Evolutionary conservation across 1,284 basidiomycete genomes (phyloP).

Genomic region (Cryptococcus sp.): DNA sequence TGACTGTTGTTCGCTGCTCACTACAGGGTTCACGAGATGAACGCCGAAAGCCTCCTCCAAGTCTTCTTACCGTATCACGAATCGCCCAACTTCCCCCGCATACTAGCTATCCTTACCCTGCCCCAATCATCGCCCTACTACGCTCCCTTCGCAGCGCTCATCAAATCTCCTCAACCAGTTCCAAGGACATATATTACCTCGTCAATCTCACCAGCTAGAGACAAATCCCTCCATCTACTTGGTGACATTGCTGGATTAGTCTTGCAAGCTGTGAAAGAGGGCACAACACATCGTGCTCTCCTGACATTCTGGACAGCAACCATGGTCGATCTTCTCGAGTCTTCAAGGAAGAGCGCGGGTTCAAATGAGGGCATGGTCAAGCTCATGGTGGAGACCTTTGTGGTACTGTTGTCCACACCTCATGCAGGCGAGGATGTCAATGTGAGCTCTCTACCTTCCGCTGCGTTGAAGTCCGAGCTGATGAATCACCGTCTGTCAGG

Average conservation of each 20-base stretch:
- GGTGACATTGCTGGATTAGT: constrained; percentile 70
- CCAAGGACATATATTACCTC: constrained; percentile 71
- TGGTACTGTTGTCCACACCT: constrained; percentile 33
- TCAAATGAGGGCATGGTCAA: constrained; percentile 46
- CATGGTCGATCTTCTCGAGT: constrained; percentile 75
- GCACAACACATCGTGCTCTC: constrained; percentile 67
- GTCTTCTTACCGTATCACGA: constrained; percentile 94
- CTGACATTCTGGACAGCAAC: constrained; percentile 81
- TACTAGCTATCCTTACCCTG: constrained; percentile 82
- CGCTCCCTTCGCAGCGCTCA: constrained; percentile 67
- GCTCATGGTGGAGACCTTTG: constrained; percentile 50
- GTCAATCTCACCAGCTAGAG: constrained; percentile 57
- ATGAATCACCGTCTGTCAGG: constrained; percentile 16
- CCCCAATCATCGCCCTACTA: constrained; percentile 49
- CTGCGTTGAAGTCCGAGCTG: neutral
- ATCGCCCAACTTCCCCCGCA: constrained; percentile 90
- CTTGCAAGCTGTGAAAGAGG: constrained; percentile 58
- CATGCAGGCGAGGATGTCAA: constrained; percentile 45
- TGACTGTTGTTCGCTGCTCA: neutral
- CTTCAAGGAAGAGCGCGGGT: constrained; percentile 42
- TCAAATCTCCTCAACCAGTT: constrained; percentile 71
- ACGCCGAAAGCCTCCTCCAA: constrained; percentile 73
- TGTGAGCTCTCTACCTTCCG: constrained; percentile 23
- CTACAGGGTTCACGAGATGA: constrained; percentile 87
- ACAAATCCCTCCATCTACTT: constrained; percentile 62